Evolutionary conservation across 2,329 filamentous ascomycete species (phyloP).

Genomic region (Penicillium polonicum): DNA sequence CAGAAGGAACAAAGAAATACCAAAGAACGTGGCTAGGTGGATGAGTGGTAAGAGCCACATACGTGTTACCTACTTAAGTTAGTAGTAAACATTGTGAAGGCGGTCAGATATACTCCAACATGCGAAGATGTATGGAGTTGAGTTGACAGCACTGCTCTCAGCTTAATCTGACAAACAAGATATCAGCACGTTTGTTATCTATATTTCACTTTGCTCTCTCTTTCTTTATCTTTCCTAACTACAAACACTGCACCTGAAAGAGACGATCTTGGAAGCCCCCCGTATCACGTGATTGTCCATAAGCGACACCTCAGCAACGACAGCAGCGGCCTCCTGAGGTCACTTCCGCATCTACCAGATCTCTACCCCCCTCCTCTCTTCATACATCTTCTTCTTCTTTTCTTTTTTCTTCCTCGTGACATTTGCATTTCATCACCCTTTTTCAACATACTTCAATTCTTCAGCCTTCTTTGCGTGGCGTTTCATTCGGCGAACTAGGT

Average conservation of each 20-base stretch:
- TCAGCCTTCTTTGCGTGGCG: slow-evolving; percentile 37
- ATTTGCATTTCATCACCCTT: slow-evolving; percentile 12
- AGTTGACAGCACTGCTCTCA: background rate
- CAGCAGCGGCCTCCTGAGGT: slow-evolving; percentile 42
- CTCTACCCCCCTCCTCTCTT: slow-evolving; percentile 20
- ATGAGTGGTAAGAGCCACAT: background rate
- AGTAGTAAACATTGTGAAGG: background rate
- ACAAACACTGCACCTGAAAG: background rate
- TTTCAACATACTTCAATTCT: slow-evolving; percentile 20
- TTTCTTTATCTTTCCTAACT: background rate
- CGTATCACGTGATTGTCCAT: slow-evolving; percentile 36
- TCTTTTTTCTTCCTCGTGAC: slow-evolving; percentile 22
- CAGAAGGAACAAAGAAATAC: background rate
- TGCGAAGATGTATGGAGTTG: background rate
- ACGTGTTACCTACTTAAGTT: background rate
- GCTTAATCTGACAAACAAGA: background rate
- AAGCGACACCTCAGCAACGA: slow-evolving; percentile 45
- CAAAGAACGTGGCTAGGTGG: background rate
- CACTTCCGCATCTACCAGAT: slow-evolving; percentile 38
- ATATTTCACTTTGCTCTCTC: background rate
- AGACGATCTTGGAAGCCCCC: slow-evolving; percentile 14
- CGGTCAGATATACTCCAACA: background rate
- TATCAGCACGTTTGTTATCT: background rate
- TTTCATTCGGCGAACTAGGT: slow-evolving; percentile 45
- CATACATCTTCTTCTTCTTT: slow-evolving; percentile 15